Base-by-base conservation (phyloP, 495 filamentous ascomycete species). In the Xylaria curta region DNA sequence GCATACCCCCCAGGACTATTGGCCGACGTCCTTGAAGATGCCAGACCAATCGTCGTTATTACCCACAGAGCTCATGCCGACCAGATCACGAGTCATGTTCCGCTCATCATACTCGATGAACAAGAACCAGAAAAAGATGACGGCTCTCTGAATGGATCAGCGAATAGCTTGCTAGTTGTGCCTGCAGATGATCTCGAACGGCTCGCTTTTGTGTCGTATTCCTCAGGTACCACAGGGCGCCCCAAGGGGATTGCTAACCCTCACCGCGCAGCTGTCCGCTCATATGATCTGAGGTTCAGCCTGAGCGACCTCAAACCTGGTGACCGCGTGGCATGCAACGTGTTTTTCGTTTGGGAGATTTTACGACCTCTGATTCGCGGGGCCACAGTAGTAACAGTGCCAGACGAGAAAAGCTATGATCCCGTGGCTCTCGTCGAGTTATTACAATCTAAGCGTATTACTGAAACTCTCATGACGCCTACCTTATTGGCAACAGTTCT, bases 341-440 rank as follows among this genome's bases (percentile, higher is more conserved):
- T 91, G 26, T 92, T 91, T 75, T 92, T 92, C 76, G 81, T 92
- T 63, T 92, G 90, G 90, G 90, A 92, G 71, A 91, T 91, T n/a
- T 69, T 92, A 36, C 87, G 90, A 13, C 90, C 90, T 13, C 81
- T 92, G n/a, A 72, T 92, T 59, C 85, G 90, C 28, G 90, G 90
- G 75, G 90, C 89, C 3, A 91, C 90, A 2, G 89, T 91, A 4
- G 85, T 92, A 7, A 82, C 85, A 1, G 89, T 92, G 15, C 89
- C 90, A 1, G 90, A 92, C 62, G 89, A 91, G 74, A 86, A 82
- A 9, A 91, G 90, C 74, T 92, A 91, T 72, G 90, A 92, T 68
- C 90, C 90, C 3, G 85, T 85, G 26, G 85, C 87, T 4, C 84
- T 92, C 10, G 89, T 91, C n/a, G 88, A 91, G 69, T 76, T 91